Percentiles rank a stretch among this genome's conserved stretches.
phyloP scores from a whole-genome alignment of 306 rosid genomes.

The Medicago ruthenica region DNA sequence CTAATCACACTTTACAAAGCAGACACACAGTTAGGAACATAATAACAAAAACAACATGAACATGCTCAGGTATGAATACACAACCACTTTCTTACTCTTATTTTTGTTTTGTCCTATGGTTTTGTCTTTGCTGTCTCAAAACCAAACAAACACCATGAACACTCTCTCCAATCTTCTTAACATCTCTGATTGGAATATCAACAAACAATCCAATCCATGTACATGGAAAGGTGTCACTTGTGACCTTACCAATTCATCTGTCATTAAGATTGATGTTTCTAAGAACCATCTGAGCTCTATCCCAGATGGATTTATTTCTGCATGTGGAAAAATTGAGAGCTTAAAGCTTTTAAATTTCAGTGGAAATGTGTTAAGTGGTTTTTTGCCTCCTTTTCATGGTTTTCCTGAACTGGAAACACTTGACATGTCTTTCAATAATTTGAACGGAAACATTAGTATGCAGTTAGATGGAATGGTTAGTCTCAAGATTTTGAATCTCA shows the following conservation, averaged over 20 bases:
- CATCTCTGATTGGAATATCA: slow-evolving; percentile 43
- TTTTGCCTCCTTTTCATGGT: slow-evolving; percentile 66
- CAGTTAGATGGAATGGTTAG: slow-evolving; percentile 58
- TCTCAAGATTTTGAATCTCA: slow-evolving; percentile 63
- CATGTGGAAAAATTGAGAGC: slow-evolving; percentile 59
- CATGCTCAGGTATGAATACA: slow-evolving; percentile 56
- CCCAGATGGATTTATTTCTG: slow-evolving; percentile 56
- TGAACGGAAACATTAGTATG: slow-evolving; percentile 43
- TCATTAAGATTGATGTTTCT: slow-evolving; percentile 62
- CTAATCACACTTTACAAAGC: slow-evolving; percentile 9
- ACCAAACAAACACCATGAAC: slow-evolving; percentile 58
- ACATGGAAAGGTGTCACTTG: slow-evolving; percentile 71
- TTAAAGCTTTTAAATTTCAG: slow-evolving; percentile 64
- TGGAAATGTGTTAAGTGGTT: slow-evolving; percentile 45
- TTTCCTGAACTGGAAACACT: slow-evolving; percentile 61
- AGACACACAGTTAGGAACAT: not conserved
- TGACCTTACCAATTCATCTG: slow-evolving; percentile 39
- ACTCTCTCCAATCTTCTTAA: slow-evolving; percentile 38
- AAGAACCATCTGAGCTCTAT: slow-evolving; percentile 46
- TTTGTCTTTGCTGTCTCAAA: slow-evolving; percentile 54
- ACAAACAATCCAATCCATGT: slow-evolving; percentile 58
- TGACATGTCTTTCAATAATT: slow-evolving; percentile 58
- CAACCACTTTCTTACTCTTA: slow-evolving; percentile 34
- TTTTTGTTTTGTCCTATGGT: slow-evolving; percentile 54
- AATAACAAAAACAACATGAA: not conserved